Evolutionary conservation across 441 rosid species (phyloP).

Genomic region (Brassica hybrid): DNA sequence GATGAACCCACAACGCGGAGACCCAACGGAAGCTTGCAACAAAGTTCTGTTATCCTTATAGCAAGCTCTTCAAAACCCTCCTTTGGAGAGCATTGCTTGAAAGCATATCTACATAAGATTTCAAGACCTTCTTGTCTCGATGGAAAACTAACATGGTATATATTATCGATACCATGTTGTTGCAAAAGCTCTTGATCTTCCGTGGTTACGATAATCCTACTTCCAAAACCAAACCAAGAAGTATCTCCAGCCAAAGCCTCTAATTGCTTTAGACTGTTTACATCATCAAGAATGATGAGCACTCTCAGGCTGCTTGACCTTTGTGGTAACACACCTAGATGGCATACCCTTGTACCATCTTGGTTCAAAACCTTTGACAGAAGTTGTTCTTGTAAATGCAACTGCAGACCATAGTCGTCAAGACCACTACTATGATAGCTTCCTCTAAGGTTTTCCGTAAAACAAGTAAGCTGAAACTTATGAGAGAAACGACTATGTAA

Average conservation of each 20-base stretch:
- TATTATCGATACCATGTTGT: constrained; percentile 3
- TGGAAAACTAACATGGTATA: constrained; percentile 10
- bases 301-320: background rate
- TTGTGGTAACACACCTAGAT: constrained; percentile 24
- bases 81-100: background rate
- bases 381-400: constrained; percentile 8
- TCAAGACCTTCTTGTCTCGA: background rate
- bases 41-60: background rate
- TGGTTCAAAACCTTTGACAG: background rate
- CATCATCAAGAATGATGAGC: constrained; percentile 32
- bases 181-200: background rate
- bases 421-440: background rate
- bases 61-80: background rate
- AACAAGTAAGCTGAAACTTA: constrained; percentile 25
- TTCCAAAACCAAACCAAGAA: background rate
- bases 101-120: constrained; percentile 7
- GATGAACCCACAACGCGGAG: constrained; percentile 15
- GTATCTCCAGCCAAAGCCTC: background rate
- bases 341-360: background rate
- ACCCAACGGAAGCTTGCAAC: background rate
- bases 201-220: constrained; percentile 7
- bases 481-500: constrained; percentile 6
- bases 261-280: background rate
- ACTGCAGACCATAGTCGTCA: constrained; percentile 1
- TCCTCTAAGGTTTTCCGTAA: constrained; percentile 27